phyloP scores from a whole-genome alignment of 805 yeast species.

The Cyberlindnera bimundalis region DNA sequence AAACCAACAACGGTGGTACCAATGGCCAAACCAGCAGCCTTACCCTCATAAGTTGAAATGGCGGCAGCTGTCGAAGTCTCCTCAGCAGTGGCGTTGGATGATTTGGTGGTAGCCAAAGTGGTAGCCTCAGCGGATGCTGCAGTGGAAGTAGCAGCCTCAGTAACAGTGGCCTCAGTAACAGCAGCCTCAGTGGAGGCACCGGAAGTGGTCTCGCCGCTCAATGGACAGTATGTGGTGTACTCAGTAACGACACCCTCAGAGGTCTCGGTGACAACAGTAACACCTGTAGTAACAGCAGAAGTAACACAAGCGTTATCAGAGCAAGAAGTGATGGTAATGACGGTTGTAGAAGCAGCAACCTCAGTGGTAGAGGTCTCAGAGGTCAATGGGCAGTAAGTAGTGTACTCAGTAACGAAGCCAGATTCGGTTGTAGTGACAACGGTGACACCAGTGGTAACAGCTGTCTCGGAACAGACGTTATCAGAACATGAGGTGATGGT shows the following conservation, averaged over 20 bases:
- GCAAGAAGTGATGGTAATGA: conserved; percentile 14
- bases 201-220: conserved; percentile 6
- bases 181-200: not conserved
- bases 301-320: conserved; percentile 8
- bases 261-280: conserved; percentile 15
- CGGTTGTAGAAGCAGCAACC: conserved; percentile 7
- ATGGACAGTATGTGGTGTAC: conserved; percentile 29
- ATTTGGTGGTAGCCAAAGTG: not conserved
- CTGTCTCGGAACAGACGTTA: conserved; percentile 4
- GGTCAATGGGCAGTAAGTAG: conserved; percentile 24
- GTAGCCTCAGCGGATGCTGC: not conserved
- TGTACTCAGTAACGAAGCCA: conserved; percentile 34
- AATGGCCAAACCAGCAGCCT: conserved; percentile 6
- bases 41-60: conserved; percentile 8
- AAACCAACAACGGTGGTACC: conserved; percentile 6
- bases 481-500: conserved; percentile 14
- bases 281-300: conserved; percentile 10
- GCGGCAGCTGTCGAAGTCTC: conserved; percentile 3
- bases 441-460: conserved; percentile 17
- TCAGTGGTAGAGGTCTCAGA: conserved; percentile 3
- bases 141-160: not conserved
- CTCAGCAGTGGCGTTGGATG: not conserved
- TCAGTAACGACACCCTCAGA: conserved; percentile 31
- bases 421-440: conserved; percentile 16
- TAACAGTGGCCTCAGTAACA: conserved; percentile 20